Base-by-base conservation (phyloP, 495 filamentous ascomycete species). In the Hyaloscypha bicolor region DNA sequence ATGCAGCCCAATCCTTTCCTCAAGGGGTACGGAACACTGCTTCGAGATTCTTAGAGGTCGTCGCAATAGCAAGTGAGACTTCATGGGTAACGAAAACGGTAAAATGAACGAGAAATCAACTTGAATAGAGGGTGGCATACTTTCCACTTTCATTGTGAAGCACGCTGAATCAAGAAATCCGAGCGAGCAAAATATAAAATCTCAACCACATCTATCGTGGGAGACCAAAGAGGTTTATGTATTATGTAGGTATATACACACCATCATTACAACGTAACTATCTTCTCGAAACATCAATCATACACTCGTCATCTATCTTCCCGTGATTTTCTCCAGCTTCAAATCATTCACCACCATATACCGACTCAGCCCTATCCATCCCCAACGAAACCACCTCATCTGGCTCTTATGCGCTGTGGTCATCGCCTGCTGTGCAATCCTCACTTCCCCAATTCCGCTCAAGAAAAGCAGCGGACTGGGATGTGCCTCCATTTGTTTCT, bases 381-480 rank as follows among this genome's bases (percentile, higher is more conserved):
- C 93, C 88, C 93, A 98, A 11, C 95, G 86, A 74, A 98, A 99
- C 95, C 95, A 99, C 45, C 90, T 84, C 95, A 99, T 99, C 84
- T 99, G 95, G 77, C 94, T 97, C 81, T 86, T 81, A 79, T 99
- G 95, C 11, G 88, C 93, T 57, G 83, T 80, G 0, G 89, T 90
- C 95, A 99, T 99, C 21, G 95, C 95, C 55, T 78, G 81, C 80
- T 92, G 89, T 55, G 91, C 95, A 31, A 79, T 85, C 74, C 89
- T 77, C 74, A 86, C 89, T 73, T 81, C 85, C 53, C 63, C 71
- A 51, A 80, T 83, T 0, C 85, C 84, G 74, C 84, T 96, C 58
- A 96, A 82, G 74, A 90, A 94, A 45, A 97, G 72, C 76, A 90
- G 70, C 48, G 86, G 75, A 48, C 78, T 73, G 39, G 91, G 85